Conservation (phyloP, 441 rosid species). For the Dalechampia spathulata region DNA sequence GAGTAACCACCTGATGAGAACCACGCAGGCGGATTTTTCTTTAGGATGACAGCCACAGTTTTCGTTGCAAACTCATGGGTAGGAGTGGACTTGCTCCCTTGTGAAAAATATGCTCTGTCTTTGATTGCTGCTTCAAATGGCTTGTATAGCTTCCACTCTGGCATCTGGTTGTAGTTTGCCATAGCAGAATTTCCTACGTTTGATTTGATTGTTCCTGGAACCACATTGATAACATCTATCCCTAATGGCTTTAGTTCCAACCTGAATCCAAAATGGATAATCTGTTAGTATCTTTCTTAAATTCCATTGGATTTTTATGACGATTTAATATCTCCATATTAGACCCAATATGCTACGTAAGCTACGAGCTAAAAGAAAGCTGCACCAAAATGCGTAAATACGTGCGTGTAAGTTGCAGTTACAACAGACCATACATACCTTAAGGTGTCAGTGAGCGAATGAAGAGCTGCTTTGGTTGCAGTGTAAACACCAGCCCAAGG, state of each 20-base stretch:
- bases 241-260: slow-evolving; percentile 78
- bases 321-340: no score
- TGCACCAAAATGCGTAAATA: no score
- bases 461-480: slow-evolving; percentile 80
- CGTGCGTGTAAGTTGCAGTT: no score
- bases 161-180: slow-evolving; percentile 45
- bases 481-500: slow-evolving; percentile 82
- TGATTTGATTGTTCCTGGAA: slow-evolving; percentile 69
- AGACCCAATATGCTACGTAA: no score
- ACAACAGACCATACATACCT: no score
- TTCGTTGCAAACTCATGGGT: slow-evolving; percentile 61
- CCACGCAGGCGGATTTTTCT: slow-evolving; percentile 69
- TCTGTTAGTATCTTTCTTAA: no score
- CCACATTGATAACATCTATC: slow-evolving; percentile 65
- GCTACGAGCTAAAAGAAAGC: no score
- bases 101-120: slow-evolving; percentile 52
- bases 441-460: slow-evolving; percentile 64
- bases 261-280: slow-evolving; percentile 33
- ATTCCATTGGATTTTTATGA: no score
- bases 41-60: slow-evolving; percentile 51
- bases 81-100: slow-evolving; percentile 50
- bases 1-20: slow-evolving; percentile 55
- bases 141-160: slow-evolving; percentile 70
- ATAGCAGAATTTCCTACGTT: slow-evolving; percentile 65
- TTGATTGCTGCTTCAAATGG: slow-evolving; percentile 56